Conservation (phyloP, 192 early-diverging fungal species). For the Kappamyces sp. region DNA sequence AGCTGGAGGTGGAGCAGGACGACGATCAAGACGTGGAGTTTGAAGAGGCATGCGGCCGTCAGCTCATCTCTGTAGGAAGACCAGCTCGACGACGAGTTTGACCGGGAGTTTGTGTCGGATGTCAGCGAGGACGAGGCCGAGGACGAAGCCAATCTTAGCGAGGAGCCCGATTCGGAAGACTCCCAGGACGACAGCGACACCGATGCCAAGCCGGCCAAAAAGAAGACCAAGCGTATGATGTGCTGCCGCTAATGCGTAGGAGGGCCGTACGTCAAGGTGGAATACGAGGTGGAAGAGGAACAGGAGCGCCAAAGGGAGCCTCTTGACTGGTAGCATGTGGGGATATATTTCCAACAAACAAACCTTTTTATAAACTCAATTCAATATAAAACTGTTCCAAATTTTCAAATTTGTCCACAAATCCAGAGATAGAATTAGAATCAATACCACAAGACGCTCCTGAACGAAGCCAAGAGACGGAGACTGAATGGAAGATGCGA, state of each 20-base stretch:
- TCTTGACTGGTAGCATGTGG: too few relatives aligned
- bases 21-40: conserved; percentile 32
- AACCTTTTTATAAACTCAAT: too few relatives aligned
- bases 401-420: too few relatives aligned
- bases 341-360: too few relatives aligned
- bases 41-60: conserved; percentile 24
- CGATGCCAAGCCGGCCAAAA: conserved; percentile 18
- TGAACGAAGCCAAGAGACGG: not conserved
- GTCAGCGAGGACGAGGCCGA: conserved; percentile 40
- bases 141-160: conserved; percentile 11
- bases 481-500: conserved; percentile 4
- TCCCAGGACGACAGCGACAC: not conserved
- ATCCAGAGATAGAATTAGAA: too few relatives aligned
- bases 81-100: conserved; percentile 17
- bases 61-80: conserved; percentile 3
- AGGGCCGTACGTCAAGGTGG: conserved; percentile 21
- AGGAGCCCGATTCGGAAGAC: conserved; percentile 13
- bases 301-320: not conserved
- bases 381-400: too few relatives aligned
- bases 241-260: not conserved
- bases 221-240: conserved; percentile 18
- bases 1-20: conserved; percentile 34
- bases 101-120: conserved; percentile 52
- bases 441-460: not conserved
- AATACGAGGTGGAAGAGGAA: conserved; percentile 38